Evolutionary conservation across 208 protist genomes (phyloP), one percentile per base, ranked within the genome.

Genomic region (Angomonas deanei): DNA sequence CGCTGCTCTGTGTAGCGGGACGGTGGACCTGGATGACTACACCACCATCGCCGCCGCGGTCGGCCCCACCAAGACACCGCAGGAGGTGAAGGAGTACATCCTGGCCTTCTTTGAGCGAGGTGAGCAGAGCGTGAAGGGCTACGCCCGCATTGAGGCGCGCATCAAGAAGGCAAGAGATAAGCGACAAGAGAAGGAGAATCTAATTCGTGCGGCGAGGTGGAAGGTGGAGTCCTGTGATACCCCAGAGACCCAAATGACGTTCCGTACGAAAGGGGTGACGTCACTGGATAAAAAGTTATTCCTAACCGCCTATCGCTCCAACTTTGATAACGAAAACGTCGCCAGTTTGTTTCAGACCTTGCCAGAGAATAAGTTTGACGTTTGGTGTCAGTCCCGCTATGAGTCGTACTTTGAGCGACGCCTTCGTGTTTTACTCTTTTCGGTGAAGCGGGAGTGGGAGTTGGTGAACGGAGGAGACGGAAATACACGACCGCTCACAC

Each of bases 81-180:
- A 78, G 10, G 86, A 95, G 64, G 86, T 95, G 17, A 80, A 84
- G 17, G 80, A 93, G 57, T 95, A 95, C 65, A 67, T 92, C 10
- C 68, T 73, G 0, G 84, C 89, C 10, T 72, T 95, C 34, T 65
- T 92, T 33, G 86, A 93, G 52, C 78, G 86, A 5, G 89, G 89
- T 0, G 68, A 80, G 50, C 81, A 82, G 72, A 92, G 75, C 68
- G 88, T 95, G 36, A 74, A 74, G 46, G 64, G 72, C 11, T 95
- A 92, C 64, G 60, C 54, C 1, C n/a, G 36, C 26, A 57, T 94
- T 30, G 84, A 92, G 68, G 61, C 57, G 8, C 73, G 81, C 31
- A 88, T 94, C 24, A 55, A 59, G 1, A 78, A 72, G 33, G 74
- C 74, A 6, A 67, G 85, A 66, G 59, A 39, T 49, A 74, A 76